Conservation (phyloP, 768 basidiomycete genomes). For the Russula olivacea region DNA sequence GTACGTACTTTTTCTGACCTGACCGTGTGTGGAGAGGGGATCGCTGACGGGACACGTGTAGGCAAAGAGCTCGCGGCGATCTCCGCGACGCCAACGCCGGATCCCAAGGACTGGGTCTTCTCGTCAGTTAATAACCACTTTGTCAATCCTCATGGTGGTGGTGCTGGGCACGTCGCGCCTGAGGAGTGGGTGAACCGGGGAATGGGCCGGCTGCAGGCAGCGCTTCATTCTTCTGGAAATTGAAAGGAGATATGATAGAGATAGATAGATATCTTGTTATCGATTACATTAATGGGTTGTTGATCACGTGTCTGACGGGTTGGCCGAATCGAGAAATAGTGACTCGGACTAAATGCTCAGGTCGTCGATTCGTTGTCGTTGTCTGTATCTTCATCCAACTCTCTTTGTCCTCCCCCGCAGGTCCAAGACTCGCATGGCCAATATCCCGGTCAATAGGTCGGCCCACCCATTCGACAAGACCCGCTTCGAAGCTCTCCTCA, state of each 20-base stretch:
- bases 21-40: not conserved
- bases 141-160: constrained; percentile 36
- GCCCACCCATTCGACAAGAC: constrained; percentile 84
- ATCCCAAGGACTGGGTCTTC: constrained; percentile 57
- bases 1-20: constrained; percentile 33
- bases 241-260: not conserved
- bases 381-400: not conserved
- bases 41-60: constrained; percentile 25
- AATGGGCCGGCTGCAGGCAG: constrained; percentile 38
- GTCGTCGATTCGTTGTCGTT: constrained; percentile 1
- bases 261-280: not conserved
- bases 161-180: constrained; percentile 44
- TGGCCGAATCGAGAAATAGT: not conserved
- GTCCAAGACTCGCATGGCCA: constrained; percentile 28
- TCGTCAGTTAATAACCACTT: constrained; percentile 52
- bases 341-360: constrained; percentile 18
- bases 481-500: constrained; percentile 78
- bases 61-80: constrained; percentile 59
- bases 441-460: constrained; percentile 59
- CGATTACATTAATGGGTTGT: not conserved
- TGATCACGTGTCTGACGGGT: constrained; percentile 9
- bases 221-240: constrained; percentile 20
- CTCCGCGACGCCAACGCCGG: constrained; percentile 54
- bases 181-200: constrained; percentile 55
- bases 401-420: not conserved